Percentiles rank a stretch among this genome's conserved stretches.
These are phyloP conservation scores for Vaccinium myrtillus DNA, from an alignment of 148 eudicot genomes.

Conservation along the genomic window DNA sequence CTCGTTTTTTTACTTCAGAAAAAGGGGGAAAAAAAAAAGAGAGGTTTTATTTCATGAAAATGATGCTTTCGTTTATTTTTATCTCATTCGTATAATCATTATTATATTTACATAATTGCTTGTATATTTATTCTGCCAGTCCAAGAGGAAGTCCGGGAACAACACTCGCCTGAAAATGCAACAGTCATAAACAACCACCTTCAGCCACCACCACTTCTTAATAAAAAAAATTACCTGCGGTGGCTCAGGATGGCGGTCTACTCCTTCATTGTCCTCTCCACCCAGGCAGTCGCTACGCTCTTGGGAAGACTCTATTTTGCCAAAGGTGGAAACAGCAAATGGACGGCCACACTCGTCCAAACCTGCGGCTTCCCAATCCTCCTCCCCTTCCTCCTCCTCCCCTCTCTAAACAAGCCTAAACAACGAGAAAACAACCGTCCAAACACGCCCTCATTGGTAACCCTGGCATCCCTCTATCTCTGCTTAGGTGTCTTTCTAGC, in stretches of 20 bases:
- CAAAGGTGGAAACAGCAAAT: conserved; percentile 48
- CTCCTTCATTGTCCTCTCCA: conserved; percentile 31
- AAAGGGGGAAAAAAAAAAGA: too few relatives aligned
- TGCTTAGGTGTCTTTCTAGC: conserved; percentile 46
- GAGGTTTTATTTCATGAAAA: too few relatives aligned
- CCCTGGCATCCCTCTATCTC: conserved; percentile 26
- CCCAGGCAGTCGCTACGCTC: conserved; percentile 42
- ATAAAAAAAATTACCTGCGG: conserved; percentile 19
- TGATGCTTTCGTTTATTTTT: too few relatives aligned
- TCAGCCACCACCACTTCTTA: not conserved
- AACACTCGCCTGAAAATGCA: not conserved
- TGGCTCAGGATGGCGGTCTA: conserved; percentile 37
- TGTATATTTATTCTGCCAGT: not conserved
- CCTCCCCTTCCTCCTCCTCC: conserved; percentile 38
- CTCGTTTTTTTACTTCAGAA: too few relatives aligned
- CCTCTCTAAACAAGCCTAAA: conserved; percentile 11
- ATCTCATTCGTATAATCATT: too few relatives aligned
- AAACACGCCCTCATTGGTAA: conserved; percentile 9
- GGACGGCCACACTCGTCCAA: conserved; percentile 38
- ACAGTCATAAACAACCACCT: not conserved
- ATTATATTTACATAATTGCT: not conserved
- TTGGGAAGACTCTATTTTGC: conserved; percentile 42
- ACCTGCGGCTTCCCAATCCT: conserved; percentile 42
- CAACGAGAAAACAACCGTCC: not conserved
- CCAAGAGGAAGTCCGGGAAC: not conserved